Evolutionary conservation across 2,329 filamentous ascomycete species (phyloP), one percentile per base, ranked within the genome.

Genomic region (Aspergillus persii): DNA sequence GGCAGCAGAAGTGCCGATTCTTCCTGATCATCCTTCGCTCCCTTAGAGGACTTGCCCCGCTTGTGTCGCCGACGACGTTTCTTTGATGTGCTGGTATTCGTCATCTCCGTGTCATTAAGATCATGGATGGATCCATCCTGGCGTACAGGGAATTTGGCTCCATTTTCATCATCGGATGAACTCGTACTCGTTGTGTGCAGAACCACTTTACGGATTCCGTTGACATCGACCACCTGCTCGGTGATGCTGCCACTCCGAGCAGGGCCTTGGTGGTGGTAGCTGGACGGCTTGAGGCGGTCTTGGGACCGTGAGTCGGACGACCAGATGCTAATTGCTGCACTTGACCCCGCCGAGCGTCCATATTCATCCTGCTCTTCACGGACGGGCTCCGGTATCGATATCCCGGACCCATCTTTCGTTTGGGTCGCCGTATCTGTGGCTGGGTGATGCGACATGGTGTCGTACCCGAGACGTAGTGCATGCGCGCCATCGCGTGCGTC

Each of bases 181-280:
- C 78, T 82, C 18, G 81, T 83, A 65, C 83, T 86, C 29, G 82
- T 89, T 3, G 87, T 87, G 69, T 91, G 88, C 29, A 94, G 79
- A 1, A 94, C 85, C 49, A 92, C 85, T 76, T 94, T 94, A 63
- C 86, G 85, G 54, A 92, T 83, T 2, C 90, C 90, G 57, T 88
- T 86, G 2, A 88, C 81, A 68, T 93, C 88, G 57, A 92, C 79
- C n/a, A 90, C 80, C 61, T 89, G 90, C 74, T 93, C 89, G 0
- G 89, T 92, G 66, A 93, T 91, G 71, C 88, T 91, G 30, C 90
- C 90, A 65, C 87, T 91, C 58, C 89, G 82, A 5, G 87, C 86
- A 4, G 81, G 79, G 8, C 83, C 80, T 36, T 77, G 77, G 53
- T 75, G 75, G 18, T 71, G 68, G 44, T 76, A 76, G 30, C 65